Evolutionary conservation across 2,329 filamentous ascomycete genomes (phyloP), one percentile per base, ranked within the genome.

Genomic region (Fonsecaea pugnacius): DNA sequence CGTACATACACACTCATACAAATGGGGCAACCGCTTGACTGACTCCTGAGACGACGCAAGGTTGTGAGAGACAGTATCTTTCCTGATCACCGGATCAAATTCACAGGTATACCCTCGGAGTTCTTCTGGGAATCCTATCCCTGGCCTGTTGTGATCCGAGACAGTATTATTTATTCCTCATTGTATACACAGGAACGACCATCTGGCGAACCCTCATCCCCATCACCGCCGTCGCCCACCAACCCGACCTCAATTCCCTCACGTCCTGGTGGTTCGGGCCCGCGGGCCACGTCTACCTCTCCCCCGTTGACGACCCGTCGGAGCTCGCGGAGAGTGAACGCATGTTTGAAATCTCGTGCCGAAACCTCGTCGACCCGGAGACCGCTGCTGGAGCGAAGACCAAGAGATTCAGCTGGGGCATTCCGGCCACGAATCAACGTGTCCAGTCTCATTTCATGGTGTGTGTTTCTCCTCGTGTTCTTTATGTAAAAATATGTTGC

Each of bases 201-300:
- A 82, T 82, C 52, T 84, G 79, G 77, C 78, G 81, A 2, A 73
- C 77, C 0, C 68, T 83, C 7, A 71, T 83, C 4, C 77, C 78
- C 1, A 74, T 72, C 52, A 75, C 72, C 40, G 72, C 66, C 50
- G 75, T 78, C 21, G 73, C 67, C 53, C 72, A 78, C 43, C 72
- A 72, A 43, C 72, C 59, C 40, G 72, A 68, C 69, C 77, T 73
- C 68, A 75, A 67, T 50, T 64, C 56, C 4, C 60, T 67, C 2
- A 80, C 78, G 0, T 74, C 73, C 2, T 82, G 79, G 79, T 82
- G 79, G 79, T 78, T 80, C 69, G 74, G 76, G 2, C 75, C 77
- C 2, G 72, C 73, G 0, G 77, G 77, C 2, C 79, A 81, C 60
- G 76, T 80, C 2, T 81, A 79, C 53, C 74, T 77, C 36, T 79